Conservation (phyloP, 352 stramenopile genomes). For the Phytophthora palmivora region DNA sequence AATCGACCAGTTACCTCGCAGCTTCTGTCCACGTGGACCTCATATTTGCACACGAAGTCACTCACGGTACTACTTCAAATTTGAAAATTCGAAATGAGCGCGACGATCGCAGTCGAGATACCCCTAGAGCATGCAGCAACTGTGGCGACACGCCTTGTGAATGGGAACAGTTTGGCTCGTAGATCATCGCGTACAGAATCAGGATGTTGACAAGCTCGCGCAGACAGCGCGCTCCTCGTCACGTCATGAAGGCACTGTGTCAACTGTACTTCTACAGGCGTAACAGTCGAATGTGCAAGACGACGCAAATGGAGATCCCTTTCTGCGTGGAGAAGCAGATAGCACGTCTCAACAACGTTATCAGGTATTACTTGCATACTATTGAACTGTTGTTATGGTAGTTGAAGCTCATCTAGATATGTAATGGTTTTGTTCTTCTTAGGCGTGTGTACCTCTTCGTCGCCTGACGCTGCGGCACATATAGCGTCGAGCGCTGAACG, state of each 20-base stretch:
- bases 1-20: too few species aligned
- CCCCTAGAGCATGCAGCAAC: not conserved
- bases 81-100: not conserved
- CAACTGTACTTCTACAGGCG: not conserved
- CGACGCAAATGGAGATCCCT: not conserved
- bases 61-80: not conserved
- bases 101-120: not conserved
- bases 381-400: not conserved
- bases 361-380: not conserved
- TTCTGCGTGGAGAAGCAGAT: not conserved
- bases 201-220: not conserved
- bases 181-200: not conserved
- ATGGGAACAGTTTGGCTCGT: not conserved
- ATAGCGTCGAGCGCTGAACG: conserved; percentile 11
- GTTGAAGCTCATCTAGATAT: conserved; percentile 9
- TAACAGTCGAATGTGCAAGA: not conserved
- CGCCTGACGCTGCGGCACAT: conserved; percentile 3
- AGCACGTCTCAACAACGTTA: not conserved
- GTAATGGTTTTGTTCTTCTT: conserved; percentile 28
- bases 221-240: too few species aligned
- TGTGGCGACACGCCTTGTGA: not conserved
- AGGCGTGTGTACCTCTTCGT: conserved; percentile 18
- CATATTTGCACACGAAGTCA: too few species aligned
- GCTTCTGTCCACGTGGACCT: too few species aligned
- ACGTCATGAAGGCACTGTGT: not conserved